phyloP scores from a whole-genome alignment of 257 asterid species.

The Voacanga thouarsii region DNA sequence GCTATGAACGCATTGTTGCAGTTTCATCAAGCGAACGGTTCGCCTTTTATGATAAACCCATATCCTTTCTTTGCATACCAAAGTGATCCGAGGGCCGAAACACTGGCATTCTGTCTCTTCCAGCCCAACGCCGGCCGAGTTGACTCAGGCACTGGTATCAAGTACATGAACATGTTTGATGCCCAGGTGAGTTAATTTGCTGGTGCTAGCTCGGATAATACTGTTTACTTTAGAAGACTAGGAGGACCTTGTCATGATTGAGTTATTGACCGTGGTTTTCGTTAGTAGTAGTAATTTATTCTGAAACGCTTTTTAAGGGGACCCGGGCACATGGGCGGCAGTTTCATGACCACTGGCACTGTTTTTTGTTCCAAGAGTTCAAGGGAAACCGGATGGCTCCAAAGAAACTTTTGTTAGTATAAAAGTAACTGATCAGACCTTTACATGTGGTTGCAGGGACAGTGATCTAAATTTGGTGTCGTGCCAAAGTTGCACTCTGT shows the following conservation, averaged over 20 bases:
- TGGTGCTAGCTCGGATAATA: neutral
- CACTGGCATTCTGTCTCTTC: constrained; percentile 85
- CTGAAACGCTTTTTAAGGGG: neutral
- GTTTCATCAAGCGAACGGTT: constrained; percentile 55
- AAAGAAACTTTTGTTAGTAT: neutral
- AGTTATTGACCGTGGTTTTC: neutral
- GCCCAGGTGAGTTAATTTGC: constrained; percentile 63
- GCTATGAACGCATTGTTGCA: constrained; percentile 60
- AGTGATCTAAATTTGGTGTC: neutral
- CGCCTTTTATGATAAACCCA: constrained; percentile 94
- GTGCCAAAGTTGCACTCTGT: neutral
- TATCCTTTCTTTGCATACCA: constrained; percentile 91
- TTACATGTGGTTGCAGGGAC: neutral
- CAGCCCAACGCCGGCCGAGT: constrained; percentile 86
- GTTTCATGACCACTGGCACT: neutral
- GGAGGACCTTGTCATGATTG: neutral
- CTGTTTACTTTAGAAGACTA: neutral
- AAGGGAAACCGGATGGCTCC: neutral
- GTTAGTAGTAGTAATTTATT: neutral
- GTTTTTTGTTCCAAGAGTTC: neutral
- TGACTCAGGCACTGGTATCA: constrained; percentile 66
- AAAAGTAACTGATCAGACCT: neutral
- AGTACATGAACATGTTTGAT: constrained; percentile 98
- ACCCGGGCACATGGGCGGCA: constrained; percentile 11
- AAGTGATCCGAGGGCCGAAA: constrained; percentile 84